Base-by-base conservation (phyloP, 495 filamentous ascomycete genomes). In the Saxophila tyrrhenica region DNA sequence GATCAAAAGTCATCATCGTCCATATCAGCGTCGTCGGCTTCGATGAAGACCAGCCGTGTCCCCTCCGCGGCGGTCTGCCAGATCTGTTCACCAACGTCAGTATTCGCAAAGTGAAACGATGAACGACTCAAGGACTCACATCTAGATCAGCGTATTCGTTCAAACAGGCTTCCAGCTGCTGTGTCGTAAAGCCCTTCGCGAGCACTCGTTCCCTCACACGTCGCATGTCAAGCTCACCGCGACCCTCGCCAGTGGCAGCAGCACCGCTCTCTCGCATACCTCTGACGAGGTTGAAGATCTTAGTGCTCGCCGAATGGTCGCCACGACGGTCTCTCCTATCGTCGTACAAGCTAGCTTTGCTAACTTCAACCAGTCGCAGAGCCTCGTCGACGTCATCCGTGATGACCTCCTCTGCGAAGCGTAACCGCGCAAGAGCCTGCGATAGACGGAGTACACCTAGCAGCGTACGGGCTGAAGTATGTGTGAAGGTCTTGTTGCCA, bases 351-450 rank as follows among this genome's bases (percentile, higher is more conserved):
- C 81, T 86, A 32, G 94, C 84, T 72, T 95, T 95, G 69, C 85
- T 89, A 29, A 94, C 87, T 64, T 96, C 89, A 24, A 94, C 77
- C 24, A 98, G 78, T 38, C 92, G 79, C 50, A 98, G 72, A 0
- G 92, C 94, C 70, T 98, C 92, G 62, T 98, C 92, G 3, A 96
- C 89, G 65, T 98, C 92, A 55, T 96, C 90, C 20, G 85, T 81
- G 25, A 87, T 83, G 15, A 97, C 94, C 38, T 76, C 73, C 35
- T 84, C 78, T 43, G 81, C 81, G 71, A 97, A 97, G 0, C 91
- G 82, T 42, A 98, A 79, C 50, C 92, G 86, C 10, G 94, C 92
- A n/a, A 98, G 78, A 10, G 92, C 92, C 68, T 98, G 94, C 0
- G 92, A 85, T 9, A 98, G 77, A 75, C 92, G 91, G 11, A 97